These are phyloP conservation scores for Fistulinella prunicolor DNA, from an alignment of 768 basidiomycete species.

Conservation along the genomic window DNA sequence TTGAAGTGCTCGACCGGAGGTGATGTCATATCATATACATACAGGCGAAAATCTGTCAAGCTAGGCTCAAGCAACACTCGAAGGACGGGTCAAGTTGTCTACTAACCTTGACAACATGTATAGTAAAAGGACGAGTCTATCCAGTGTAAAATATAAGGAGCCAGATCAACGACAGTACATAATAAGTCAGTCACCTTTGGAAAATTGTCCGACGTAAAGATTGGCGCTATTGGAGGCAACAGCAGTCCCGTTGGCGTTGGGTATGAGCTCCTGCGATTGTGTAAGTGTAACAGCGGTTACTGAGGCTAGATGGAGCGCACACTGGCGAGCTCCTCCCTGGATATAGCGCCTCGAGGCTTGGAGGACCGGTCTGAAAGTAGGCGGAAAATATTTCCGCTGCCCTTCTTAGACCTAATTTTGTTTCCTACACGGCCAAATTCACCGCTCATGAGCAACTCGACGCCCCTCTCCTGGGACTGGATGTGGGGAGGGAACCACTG, in stretches of 20 bases:
- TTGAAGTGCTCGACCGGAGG: conserved; percentile 33
- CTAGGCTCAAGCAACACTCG: background rate
- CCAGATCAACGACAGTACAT: background rate
- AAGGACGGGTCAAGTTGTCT: background rate
- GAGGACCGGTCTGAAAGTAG: conserved; percentile 43
- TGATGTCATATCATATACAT: conserved; percentile 78
- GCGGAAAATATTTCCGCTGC: conserved; percentile 48
- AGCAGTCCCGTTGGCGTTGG: conserved; percentile 77
- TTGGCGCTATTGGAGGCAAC: conserved; percentile 72
- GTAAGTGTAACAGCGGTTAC: background rate
- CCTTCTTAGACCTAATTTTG: conserved; percentile 44
- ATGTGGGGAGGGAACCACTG: conserved; percentile 41
- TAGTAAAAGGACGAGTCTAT: conserved; percentile 90
- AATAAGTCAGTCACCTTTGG: conserved; percentile 46
- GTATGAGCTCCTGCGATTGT: conserved; percentile 57
- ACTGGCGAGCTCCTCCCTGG: conserved; percentile 52
- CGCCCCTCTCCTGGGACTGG: conserved; percentile 62
- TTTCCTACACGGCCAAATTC: conserved; percentile 71
- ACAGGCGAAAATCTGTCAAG: conserved; percentile 75
- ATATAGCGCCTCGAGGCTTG: conserved; percentile 30
- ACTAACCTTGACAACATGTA: conserved; percentile 78
- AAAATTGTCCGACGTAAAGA: conserved; percentile 85
- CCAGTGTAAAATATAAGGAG: conserved; percentile 3
- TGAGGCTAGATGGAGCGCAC: conserved; percentile 38
- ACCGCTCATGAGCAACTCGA: conserved; percentile 66